Conservation (phyloP, 352 stramenopile species). For the Peronospora farinosa region DNA sequence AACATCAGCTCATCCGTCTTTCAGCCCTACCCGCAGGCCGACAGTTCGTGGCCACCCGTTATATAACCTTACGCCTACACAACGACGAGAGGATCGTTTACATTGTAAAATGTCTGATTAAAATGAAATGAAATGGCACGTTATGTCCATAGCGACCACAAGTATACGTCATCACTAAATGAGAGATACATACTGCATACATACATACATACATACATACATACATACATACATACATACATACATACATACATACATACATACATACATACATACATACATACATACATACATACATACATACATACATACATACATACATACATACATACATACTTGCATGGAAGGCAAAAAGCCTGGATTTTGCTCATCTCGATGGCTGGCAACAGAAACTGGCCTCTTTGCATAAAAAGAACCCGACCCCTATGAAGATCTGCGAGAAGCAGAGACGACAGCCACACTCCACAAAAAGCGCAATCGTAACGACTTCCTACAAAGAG, state of each 20-base stretch:
- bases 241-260: too few species aligned
- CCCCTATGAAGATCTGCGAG: constrained; percentile 14
- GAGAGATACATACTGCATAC: too few species aligned
- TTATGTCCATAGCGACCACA: background rate
- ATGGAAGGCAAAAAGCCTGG: constrained; percentile 9
- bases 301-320: too few species aligned
- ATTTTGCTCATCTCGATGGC: constrained; percentile 20
- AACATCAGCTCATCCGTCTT: background rate
- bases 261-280: too few species aligned
- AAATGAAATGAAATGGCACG: background rate
- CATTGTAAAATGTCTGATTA: background rate
- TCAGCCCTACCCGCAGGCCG: constrained; percentile 10
- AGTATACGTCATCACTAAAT: too few species aligned
- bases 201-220: too few species aligned
- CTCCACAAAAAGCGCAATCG: constrained; percentile 22
- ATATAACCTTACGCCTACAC: constrained; percentile 1
- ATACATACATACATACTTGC: too few species aligned
- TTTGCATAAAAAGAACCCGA: constrained; percentile 21
- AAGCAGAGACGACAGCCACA: constrained; percentile 23
- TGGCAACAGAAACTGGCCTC: constrained; percentile 24
- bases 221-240: too few species aligned
- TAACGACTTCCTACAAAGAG: constrained; percentile 14
- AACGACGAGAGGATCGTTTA: background rate
- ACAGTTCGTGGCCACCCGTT: constrained; percentile 9
- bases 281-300: too few species aligned